Evolutionary conservation across 768 basidiomycete genomes (phyloP), one percentile per base, ranked within the genome.

Genomic region (Mycena filopes): DNA sequence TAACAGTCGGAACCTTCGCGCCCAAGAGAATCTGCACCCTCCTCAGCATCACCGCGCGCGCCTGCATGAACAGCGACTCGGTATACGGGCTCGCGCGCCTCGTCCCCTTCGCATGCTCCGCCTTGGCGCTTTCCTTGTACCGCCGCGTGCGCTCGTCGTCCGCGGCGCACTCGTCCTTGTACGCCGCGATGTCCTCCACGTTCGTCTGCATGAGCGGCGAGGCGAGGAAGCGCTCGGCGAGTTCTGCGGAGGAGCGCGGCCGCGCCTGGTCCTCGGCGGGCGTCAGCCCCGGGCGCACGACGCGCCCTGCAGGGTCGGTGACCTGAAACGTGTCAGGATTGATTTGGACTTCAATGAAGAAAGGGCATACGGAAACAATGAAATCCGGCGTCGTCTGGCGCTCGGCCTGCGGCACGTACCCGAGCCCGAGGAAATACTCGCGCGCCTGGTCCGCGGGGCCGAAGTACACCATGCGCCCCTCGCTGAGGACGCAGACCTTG

Each of bases 401-500:
- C 63, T 87, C 84, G 8, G 84, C 84, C 21, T 55, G 54, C n/a
- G 87, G 87, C 54, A 78, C 78, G 68, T 86, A 88, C 21, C 88
- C 82, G 89, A 89, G 2, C 55, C 55, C 23, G 13, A 60, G 40
- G 80, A 95, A 93, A 75, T 94, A 93, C 63, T 86, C 79, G 50
- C 86, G 81, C 0, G 93, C 94, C 63, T 84, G 77, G 48, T 82
- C 76, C 2, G 88, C 86, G 7, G 86, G 86, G 2, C 94, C 94
- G 60, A 86, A 94, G 79, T 90, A 95, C 28, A 86, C 87, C 83
- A 90, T 89, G 31, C 82, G 78, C 3, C 92, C 91, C 62, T 89
- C 89, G 76, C 90, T 86, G 70, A 95, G 83, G 31, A 94, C 86
- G 72, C 89, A 88, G 40, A 94, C 90, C 73, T 94, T 93, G 82